Evolutionary conservation across 2,329 filamentous ascomycete species (phyloP).

Genomic region (Stagonosporopsis tanaceti): DNA sequence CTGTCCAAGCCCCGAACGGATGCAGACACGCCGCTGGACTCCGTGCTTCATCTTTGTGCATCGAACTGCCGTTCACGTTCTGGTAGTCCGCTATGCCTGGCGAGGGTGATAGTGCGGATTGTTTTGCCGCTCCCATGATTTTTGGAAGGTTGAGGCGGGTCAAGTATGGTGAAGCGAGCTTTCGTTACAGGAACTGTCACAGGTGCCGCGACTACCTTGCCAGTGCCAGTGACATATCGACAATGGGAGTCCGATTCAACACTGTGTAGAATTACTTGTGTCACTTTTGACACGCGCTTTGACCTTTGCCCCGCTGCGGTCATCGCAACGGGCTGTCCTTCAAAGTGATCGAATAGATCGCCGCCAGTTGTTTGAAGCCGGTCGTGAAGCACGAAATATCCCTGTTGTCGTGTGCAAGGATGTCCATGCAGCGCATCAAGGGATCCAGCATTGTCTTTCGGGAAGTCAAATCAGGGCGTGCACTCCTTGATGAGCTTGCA

Average conservation of each 20-base stretch:
- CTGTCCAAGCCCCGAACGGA: constrained; percentile 26
- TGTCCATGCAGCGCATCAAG: constrained; percentile 24
- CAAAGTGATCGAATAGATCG: constrained; percentile 15
- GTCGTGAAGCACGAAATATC: constrained; percentile 27
- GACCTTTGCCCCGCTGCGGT: background rate
- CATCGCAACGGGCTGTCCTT: background rate
- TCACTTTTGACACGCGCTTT: background rate
- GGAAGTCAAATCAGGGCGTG: constrained; percentile 13
- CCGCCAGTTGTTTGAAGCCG: constrained; percentile 21
- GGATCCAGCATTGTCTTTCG: constrained; percentile 28
- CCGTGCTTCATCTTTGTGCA: constrained; percentile 9
- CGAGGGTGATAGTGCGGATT: background rate
- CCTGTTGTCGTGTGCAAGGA: constrained; percentile 25
- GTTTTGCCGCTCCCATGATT: background rate
- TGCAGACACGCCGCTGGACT: constrained; percentile 12
- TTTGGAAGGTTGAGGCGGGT: constrained; percentile 8
- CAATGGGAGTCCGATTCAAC: background rate
- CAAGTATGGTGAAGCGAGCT: constrained; percentile 9
- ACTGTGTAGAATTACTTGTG: background rate
- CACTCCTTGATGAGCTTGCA: constrained; percentile 15
- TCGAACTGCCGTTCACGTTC: background rate
- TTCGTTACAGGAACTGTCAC: constrained; percentile 4
- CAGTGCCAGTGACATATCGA: background rate
- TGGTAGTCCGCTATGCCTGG: background rate
- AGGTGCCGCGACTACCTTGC: constrained; percentile 8